Evolutionary conservation across 805 yeast genomes (phyloP), one percentile per base, ranked within the genome.

Genomic region (Nakazawaea ambrosiae): DNA sequence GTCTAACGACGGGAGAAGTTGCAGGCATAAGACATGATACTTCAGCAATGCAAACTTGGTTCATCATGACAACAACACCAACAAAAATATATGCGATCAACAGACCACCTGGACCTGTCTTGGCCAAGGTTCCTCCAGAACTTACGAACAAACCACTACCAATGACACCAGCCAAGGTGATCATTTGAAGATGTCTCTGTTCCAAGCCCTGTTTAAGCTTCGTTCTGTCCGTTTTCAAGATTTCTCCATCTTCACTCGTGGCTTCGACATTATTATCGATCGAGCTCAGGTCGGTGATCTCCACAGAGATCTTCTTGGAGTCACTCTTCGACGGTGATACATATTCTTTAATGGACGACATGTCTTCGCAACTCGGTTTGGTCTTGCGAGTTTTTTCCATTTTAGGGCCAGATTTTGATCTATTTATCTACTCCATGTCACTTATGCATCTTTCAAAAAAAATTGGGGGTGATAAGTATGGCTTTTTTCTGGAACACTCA

Each of bases 91-190:
- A 57, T 2, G 58, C 56, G n/a, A 61, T 46, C 6, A 61, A 45
- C 37, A 61, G 49, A 10, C 61, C 57, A 27, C 51, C 53, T 15
- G 65, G 65, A 5, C 66, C 66, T 10, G 58, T 63, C 16, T 44
- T 40, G 9, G 47, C 51, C 37, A 61, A 46, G 10, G 61, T 63
- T 6, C 57, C 45, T 10, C 63, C 64, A 15, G 60, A 58, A 28
- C 63, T 55, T 37, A 61, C 60, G 37, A 61, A 61, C 15, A 61
- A 46, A 18, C 60, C 63, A 0, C 63, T 60, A 31, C 68, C 68
- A 28, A 63, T 63, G 27, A 61, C 49, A 12, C 68, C 68, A 30
- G 64, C 67, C 26, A 63, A 61, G 15, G 65, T 62, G 25, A 63
- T 61, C 42, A 63, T 55, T 39, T 61, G 61, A 36, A 63, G 53